A percentile compares a stretch with the other conserved stretches of the same genome.
phyloP scores from a whole-genome alignment of 2,329 filamentous ascomycete species.

The Sclerotinia nivalis region DNA sequence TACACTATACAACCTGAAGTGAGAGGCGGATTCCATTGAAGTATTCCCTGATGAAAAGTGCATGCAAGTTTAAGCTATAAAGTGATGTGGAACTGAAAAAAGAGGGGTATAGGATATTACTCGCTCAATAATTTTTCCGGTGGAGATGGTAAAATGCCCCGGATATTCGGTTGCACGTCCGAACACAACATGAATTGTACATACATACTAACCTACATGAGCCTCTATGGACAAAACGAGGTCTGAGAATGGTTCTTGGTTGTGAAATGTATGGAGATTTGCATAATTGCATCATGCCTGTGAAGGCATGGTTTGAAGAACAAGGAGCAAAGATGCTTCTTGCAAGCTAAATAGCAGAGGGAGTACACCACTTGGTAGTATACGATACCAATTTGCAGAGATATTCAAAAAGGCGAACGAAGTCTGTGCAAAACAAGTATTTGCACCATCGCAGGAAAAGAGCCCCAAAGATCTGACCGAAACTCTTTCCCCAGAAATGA shows the following conservation, averaged over 20 bases:
- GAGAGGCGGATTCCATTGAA: neutral
- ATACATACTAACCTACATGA: neutral
- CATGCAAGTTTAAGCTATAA: neutral
- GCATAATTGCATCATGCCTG: neutral
- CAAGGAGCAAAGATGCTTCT: neutral
- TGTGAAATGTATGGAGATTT: neutral
- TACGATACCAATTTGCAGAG: neutral
- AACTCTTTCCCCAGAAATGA: neutral
- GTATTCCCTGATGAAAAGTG: neutral
- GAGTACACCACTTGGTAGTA: neutral
- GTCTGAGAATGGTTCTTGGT: neutral
- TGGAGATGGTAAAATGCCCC: neutral
- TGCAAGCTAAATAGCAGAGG: neutral
- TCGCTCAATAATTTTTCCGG: conserved; percentile 13
- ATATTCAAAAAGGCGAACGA: neutral
- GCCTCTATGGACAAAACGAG: neutral
- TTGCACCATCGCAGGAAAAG: neutral
- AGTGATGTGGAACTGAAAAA: neutral
- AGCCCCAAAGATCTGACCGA: neutral
- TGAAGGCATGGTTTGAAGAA: neutral
- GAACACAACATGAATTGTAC: neutral
- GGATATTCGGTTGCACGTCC: conserved; percentile 10
- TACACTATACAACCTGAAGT: neutral
- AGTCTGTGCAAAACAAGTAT: neutral
- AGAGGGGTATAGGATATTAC: conserved; percentile 12